Percentiles rank a stretch among this genome's conserved stretches.
Conservation (phyloP, 2,329 filamentous ascomycete species). For the Ceratocystiopsis brevicomis region DNA sequence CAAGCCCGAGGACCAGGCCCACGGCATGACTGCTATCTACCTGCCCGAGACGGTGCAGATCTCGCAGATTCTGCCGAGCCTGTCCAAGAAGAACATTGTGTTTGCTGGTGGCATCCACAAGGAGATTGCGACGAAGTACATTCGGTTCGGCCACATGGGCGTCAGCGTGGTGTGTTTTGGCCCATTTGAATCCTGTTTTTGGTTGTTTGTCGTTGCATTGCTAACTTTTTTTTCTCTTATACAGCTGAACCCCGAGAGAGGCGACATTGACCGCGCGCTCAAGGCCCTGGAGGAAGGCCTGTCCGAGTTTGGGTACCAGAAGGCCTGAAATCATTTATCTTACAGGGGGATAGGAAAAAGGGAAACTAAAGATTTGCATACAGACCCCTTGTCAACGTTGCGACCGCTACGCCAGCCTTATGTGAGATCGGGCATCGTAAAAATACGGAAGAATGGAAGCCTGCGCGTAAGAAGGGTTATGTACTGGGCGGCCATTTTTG, state of each 20-base stretch:
- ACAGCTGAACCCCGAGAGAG: conserved; percentile 54
- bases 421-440: too few species aligned
- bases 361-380: not conserved
- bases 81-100: conserved; percentile 73
- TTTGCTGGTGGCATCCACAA: conserved; percentile 94
- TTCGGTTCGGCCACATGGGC: conserved; percentile 95
- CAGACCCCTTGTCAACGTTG: too few species aligned
- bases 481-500: not conserved
- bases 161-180: conserved; percentile 52
- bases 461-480: not conserved
- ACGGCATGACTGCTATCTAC: conserved; percentile 96
- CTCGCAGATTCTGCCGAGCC: conserved; percentile 65
- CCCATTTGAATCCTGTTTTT: not conserved
- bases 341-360: too few species aligned
- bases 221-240: not conserved
- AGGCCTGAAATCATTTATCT: conserved; percentile 15
- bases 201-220: not conserved
- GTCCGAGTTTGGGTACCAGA: conserved; percentile 49
- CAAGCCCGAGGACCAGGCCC: conserved; percentile 79
- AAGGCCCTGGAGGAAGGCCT: conserved; percentile 58
- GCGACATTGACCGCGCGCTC: conserved; percentile 71
- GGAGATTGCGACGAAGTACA: conserved; percentile 83
- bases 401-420: too few species aligned
- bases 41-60: conserved; percentile 69
- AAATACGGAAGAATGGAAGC: too few species aligned